Conservation (phyloP, 805 yeast genomes). For the Lipomyces orientalis region DNA sequence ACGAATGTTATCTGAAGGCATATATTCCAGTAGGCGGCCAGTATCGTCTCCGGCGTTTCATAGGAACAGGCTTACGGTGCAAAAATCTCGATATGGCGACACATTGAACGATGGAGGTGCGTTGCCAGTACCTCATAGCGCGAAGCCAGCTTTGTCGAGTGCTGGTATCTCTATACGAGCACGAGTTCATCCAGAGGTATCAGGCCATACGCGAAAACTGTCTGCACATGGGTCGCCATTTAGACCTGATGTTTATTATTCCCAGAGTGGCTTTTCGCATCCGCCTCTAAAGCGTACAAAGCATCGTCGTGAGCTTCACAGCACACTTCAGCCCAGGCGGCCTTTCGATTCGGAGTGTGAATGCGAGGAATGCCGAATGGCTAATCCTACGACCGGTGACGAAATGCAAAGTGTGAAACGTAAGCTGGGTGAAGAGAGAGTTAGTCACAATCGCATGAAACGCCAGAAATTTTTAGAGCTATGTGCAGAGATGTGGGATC, state of each 20-base stretch:
- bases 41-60: background rate
- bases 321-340: background rate
- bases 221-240: background rate
- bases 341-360: background rate
- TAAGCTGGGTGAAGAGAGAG: background rate
- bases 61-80: background rate
- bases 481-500: conserved; percentile 46
- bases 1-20: background rate
- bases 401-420: background rate
- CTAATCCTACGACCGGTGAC: background rate
- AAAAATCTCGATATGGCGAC: background rate
- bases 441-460: background rate
- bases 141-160: background rate
- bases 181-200: background rate
- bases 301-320: background rate
- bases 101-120: background rate
- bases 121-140: background rate
- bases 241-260: background rate
- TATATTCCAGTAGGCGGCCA: background rate
- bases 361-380: background rate
- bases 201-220: background rate
- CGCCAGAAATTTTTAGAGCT: conserved; percentile 40
- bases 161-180: background rate
- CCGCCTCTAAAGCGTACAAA: background rate
- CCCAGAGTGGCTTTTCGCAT: background rate